Conservation (phyloP, 305 asterid species). For the Fraxinus xanthoxyloides region DNA sequence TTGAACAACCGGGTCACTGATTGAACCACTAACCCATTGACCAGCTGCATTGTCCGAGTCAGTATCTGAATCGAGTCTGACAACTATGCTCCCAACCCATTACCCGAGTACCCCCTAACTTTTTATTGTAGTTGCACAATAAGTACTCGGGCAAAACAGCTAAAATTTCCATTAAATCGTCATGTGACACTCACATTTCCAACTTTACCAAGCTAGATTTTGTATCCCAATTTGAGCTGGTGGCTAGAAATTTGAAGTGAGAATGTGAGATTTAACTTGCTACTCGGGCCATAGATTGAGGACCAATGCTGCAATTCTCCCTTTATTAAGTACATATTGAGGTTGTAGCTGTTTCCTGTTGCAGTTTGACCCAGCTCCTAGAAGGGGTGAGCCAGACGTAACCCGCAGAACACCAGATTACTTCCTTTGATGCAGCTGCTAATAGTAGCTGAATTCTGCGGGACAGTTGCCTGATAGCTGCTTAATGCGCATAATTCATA, state of each 20-base stretch:
- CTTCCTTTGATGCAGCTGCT: constrained; percentile 41
- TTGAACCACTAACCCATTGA: no score
- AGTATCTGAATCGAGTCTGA: no score
- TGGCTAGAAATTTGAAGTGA: background rate
- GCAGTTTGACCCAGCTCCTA: constrained; percentile 67
- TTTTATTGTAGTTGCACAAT: background rate
- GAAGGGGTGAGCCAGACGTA: constrained; percentile 66
- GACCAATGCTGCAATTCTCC: background rate
- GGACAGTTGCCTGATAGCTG: constrained; percentile 25
- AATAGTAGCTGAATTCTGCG: constrained; percentile 20
- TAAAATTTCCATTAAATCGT: background rate
- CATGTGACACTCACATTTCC: background rate
- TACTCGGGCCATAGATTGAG: background rate
- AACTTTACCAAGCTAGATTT: background rate
- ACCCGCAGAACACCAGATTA: constrained; percentile 66
- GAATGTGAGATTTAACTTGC: background rate
- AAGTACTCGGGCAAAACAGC: background rate
- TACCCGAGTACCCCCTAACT: background rate
- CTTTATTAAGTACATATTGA: background rate
- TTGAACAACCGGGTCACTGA: no score
- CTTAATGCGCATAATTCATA: constrained; percentile 29
- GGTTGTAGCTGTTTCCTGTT: background rate
- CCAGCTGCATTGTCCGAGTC: no score
- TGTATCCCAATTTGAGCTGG: background rate
- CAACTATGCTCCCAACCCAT: background rate